These are phyloP conservation scores for Hypoxylon sp. DNA, from an alignment of 2,329 filamentous ascomycete species.

Conservation along the genomic window DNA sequence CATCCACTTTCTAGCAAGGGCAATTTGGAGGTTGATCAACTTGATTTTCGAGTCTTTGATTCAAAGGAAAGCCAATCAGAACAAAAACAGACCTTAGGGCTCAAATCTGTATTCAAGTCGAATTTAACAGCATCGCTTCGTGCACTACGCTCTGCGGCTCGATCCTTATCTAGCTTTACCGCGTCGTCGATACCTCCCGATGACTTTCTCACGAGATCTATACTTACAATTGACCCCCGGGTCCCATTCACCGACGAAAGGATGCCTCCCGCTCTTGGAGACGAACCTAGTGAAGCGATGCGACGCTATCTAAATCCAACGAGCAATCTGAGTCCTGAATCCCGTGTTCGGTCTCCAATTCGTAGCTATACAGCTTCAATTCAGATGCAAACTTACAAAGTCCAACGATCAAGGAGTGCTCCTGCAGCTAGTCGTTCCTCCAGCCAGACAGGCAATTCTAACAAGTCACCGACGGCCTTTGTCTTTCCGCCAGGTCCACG, in stretches of 20 bases:
- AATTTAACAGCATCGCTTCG: slow-evolving; percentile 73
- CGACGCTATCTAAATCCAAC: slow-evolving; percentile 74
- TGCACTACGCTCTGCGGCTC: slow-evolving; percentile 70
- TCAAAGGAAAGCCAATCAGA: slow-evolving; percentile 41
- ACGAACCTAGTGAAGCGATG: slow-evolving; percentile 71
- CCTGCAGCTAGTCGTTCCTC: slow-evolving; percentile 40
- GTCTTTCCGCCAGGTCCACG: slow-evolving; percentile 58
- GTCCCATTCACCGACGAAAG: slow-evolving; percentile 74
- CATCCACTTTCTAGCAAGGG: slow-evolving; percentile 56
- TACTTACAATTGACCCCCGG: slow-evolving; percentile 71
- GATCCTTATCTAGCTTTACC: slow-evolving; percentile 69
- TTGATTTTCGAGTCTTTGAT: slow-evolving; percentile 60
- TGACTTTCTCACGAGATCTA: slow-evolving; percentile 72
- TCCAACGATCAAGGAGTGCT: slow-evolving; percentile 58
- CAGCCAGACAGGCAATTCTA: slow-evolving; percentile 39
- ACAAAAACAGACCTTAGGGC: slow-evolving; percentile 51
- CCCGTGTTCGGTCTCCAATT: slow-evolving; percentile 44
- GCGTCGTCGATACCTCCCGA: slow-evolving; percentile 71
- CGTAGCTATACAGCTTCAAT: slow-evolving; percentile 70
- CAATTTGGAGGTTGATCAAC: slow-evolving; percentile 51
- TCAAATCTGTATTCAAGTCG: slow-evolving; percentile 70
- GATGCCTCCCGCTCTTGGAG: slow-evolving; percentile 67
- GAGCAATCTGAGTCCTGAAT: slow-evolving; percentile 58
- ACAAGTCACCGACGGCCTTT: slow-evolving; percentile 46
- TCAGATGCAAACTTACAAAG: slow-evolving; percentile 76